Conservation (phyloP, 192 early-diverging fungal genomes). For the Coemansia sp. region DNA sequence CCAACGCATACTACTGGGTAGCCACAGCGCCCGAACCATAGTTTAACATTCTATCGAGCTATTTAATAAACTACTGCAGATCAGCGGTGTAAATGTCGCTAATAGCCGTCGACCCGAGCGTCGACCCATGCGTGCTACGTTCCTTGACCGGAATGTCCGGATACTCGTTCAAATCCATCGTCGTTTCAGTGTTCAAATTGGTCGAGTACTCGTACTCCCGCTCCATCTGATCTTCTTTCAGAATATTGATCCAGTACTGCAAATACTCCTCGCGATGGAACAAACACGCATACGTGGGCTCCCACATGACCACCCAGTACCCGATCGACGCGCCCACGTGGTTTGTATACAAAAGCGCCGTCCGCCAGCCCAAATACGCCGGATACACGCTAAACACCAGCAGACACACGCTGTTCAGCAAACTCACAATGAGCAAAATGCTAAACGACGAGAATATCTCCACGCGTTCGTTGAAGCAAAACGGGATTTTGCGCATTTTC, state of each 20-base stretch:
- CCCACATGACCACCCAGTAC: conserved; percentile 48
- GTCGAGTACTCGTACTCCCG: conserved; percentile 31
- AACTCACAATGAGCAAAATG: conserved; percentile 19
- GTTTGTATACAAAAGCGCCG: conserved; percentile 26
- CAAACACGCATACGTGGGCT: conserved; percentile 37
- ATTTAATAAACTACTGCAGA: conserved; percentile 6
- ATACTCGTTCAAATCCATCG: conserved; percentile 12
- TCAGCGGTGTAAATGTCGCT: too few species aligned
- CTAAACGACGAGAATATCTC: conserved; percentile 23
- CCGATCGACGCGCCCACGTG: conserved; percentile 29
- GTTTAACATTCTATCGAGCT: conserved; percentile 8
- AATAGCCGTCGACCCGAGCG: neutral
- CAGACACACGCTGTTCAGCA: conserved; percentile 30
- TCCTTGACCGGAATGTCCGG: conserved; percentile 6
- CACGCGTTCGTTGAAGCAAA: conserved; percentile 40
- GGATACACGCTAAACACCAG: conserved; percentile 32
- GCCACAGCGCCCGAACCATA: conserved; percentile 32
- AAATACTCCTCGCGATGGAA: conserved; percentile 40
- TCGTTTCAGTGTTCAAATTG: conserved; percentile 18
- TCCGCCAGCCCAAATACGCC: conserved; percentile 40
- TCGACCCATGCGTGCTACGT: neutral
- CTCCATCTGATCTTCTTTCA: conserved; percentile 35
- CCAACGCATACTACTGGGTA: conserved; percentile 56
- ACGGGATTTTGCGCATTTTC: conserved; percentile 39
- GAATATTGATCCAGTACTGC: conserved; percentile 39